A percentile compares a stretch with the other conserved stretches of the same genome.
Evolutionary conservation across 2,329 filamentous ascomycete genomes (phyloP).

Genomic region (Penicillium decumbens): DNA sequence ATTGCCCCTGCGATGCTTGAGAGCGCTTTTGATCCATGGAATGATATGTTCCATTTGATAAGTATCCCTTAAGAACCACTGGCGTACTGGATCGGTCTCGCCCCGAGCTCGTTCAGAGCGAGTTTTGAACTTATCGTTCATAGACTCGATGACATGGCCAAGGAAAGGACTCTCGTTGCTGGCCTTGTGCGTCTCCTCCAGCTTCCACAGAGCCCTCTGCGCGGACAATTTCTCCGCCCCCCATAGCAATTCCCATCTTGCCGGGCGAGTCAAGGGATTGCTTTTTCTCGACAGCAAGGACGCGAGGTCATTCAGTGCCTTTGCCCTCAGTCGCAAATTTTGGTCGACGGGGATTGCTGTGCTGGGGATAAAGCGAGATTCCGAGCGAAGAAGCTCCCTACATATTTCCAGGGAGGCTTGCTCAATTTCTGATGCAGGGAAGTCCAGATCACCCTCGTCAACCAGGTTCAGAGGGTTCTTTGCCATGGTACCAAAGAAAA

Average conservation of each 20-base stretch:
- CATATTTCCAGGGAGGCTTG: constrained; percentile 74
- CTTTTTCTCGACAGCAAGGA: constrained; percentile 61
- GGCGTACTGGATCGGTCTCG: constrained; percentile 74
- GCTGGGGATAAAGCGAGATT: constrained; percentile 67
- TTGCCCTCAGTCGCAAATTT: constrained; percentile 68
- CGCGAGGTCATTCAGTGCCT: constrained; percentile 71
- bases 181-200: constrained; percentile 65
- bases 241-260: constrained; percentile 77
- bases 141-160: constrained; percentile 67
- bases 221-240: constrained; percentile 87
- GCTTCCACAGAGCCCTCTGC: constrained; percentile 72
- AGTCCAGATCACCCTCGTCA: constrained; percentile 61
- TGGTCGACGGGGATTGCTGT: constrained; percentile 72
- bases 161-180: constrained; percentile 63
- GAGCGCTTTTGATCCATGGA: constrained; percentile 71
- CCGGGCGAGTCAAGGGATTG: constrained; percentile 60
- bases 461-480: constrained; percentile 87
- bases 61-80: constrained; percentile 78
- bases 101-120: constrained; percentile 59
- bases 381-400: constrained; percentile 73
- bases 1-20: constrained; percentile 66
- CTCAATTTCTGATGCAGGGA: constrained; percentile 66
- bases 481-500: constrained; percentile 80
- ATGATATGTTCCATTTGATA: constrained; percentile 68
- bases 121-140: constrained; percentile 72